These are phyloP conservation scores for Aspergillus sp. DNA, from an alignment of 2,329 filamentous ascomycete genomes.

Conservation along the genomic window DNA sequence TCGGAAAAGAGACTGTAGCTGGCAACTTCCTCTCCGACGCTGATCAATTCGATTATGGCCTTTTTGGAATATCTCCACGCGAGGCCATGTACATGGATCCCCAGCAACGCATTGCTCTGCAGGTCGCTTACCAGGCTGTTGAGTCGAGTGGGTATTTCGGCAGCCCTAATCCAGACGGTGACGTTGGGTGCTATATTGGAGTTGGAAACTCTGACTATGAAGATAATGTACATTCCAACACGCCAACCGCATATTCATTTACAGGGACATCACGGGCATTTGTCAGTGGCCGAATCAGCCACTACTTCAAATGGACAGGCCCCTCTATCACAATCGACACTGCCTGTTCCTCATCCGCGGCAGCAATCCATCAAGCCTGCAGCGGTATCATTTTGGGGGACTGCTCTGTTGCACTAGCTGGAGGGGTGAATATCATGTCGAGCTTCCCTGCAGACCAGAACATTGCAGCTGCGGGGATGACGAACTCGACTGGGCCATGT, in stretches of 20 bases:
- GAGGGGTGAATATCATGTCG: conserved; percentile 35
- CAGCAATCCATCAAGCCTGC: conserved; percentile 9
- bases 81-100: conserved; percentile 9
- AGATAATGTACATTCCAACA: conserved; percentile 36
- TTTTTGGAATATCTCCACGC: conserved; percentile 23
- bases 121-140: conserved; percentile 11
- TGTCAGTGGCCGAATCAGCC: conserved; percentile 32
- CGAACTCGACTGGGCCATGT: background rate
- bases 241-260: conserved; percentile 36
- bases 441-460: conserved; percentile 15
- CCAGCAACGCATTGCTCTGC: conserved; percentile 5
- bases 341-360: conserved; percentile 26
- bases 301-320: conserved; percentile 47
- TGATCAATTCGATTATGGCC: conserved; percentile 31
- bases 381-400: background rate
- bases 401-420: conserved; percentile 17
- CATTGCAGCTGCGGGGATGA: background rate
- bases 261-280: conserved; percentile 21
- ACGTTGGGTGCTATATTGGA: conserved; percentile 43
- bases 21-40: conserved; percentile 22
- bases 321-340: conserved; percentile 8
- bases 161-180: background rate
- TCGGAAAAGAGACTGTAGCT: conserved; percentile 13
- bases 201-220: conserved; percentile 38
- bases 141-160: conserved; percentile 3